Percentiles rank a stretch among this genome's conserved stretches.
phyloP scores from a whole-genome alignment of 495 filamentous ascomycete species.

The Aspergillus asperescens region DNA sequence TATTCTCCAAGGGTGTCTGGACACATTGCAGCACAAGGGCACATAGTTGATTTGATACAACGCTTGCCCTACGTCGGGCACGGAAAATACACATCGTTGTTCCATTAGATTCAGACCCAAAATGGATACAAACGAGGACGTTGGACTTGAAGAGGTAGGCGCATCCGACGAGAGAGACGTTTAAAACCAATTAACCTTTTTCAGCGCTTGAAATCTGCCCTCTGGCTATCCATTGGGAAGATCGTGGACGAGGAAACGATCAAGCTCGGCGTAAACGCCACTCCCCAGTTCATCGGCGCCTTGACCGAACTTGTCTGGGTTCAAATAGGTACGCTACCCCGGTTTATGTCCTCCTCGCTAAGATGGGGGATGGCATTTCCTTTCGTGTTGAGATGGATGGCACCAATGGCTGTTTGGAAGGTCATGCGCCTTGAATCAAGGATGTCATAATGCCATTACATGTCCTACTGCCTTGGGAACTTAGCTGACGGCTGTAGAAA shows the following conservation, averaged over 20 bases:
- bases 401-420: neutral
- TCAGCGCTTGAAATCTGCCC: slow-evolving; percentile 82
- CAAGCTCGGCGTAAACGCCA: slow-evolving; percentile 72
- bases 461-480: neutral
- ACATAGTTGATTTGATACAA: neutral
- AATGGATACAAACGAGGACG: slow-evolving; percentile 38
- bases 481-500: slow-evolving; percentile 47
- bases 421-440: neutral
- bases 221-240: slow-evolving; percentile 89
- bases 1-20: neutral
- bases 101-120: neutral
- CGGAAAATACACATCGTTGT: no score
- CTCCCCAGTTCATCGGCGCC: slow-evolving; percentile 90
- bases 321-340: slow-evolving; percentile 66
- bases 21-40: neutral
- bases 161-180: neutral
- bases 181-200: neutral
- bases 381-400: neutral
- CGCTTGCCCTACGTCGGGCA: neutral
- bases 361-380: neutral
- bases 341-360: neutral
- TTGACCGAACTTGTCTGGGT: slow-evolving; percentile 87
- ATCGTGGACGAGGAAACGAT: slow-evolving; percentile 84
- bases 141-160: slow-evolving; percentile 38
- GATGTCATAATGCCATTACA: neutral